Conservation (phyloP, 257 asterid species). For the Lavandula angustifolia region DNA sequence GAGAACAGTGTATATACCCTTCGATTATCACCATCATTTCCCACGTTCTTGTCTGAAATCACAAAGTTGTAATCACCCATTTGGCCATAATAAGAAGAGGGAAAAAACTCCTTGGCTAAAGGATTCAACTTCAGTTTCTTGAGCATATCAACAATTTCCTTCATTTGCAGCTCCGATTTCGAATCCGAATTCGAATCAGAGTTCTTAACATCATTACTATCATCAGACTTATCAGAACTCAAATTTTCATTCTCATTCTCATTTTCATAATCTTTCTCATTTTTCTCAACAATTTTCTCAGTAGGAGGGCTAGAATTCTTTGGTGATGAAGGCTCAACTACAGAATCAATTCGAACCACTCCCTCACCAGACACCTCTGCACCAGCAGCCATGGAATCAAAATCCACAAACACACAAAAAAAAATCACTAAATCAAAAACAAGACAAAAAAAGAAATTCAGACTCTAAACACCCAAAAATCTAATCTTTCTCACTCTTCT, state of each 20-base stretch:
- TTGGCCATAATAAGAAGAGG: conserved; percentile 68
- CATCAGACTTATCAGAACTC: conserved; percentile 45
- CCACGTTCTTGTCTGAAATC: conserved; percentile 48
- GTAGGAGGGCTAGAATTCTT: conserved; percentile 31
- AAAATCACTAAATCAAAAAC: conserved; percentile 1
- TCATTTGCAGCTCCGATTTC: conserved; percentile 64
- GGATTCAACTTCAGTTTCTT: conserved; percentile 85
- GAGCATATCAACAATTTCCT: conserved; percentile 68
- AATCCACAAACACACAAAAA: conserved; percentile 30
- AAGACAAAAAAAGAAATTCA: conserved; percentile 28
- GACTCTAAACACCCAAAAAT: conserved; percentile 25
- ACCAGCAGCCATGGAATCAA: conserved; percentile 81
- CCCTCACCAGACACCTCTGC: conserved; percentile 75
- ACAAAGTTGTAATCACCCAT: conserved; percentile 49
- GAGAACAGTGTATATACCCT: conserved; percentile 60
- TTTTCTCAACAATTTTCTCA: conserved; percentile 35
- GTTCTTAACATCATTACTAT: conserved; percentile 46
- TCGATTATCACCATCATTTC: conserved; percentile 55
- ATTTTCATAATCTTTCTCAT: conserved; percentile 23
- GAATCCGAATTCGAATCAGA: conserved; percentile 53
- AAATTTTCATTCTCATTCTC: conserved; percentile 29
- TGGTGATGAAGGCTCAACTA: conserved; percentile 54
- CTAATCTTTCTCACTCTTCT: conserved; percentile 21
- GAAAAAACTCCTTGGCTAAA: conserved; percentile 84
- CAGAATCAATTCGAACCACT: conserved; percentile 51